These are phyloP conservation scores for Amanita pseudoporphyria DNA, from an alignment of 768 basidiomycete genomes.

Conservation along the genomic window DNA sequence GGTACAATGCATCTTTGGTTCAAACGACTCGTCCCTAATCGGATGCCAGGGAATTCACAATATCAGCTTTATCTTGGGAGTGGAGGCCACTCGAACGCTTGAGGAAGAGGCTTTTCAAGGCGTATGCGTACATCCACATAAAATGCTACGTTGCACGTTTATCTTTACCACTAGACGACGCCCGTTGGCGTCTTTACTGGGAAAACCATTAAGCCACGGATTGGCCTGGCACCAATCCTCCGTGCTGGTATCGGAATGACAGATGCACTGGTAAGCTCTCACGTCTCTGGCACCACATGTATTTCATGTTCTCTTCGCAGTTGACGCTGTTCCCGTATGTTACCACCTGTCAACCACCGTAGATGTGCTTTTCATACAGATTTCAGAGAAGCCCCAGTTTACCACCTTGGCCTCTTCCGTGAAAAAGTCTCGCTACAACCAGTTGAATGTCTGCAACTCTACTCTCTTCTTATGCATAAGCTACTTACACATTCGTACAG, in stretches of 20 bases:
- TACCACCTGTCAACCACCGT: background rate
- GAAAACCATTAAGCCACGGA: constrained; percentile 57
- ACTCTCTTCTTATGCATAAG: background rate
- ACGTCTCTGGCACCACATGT: background rate
- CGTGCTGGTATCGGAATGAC: constrained; percentile 93
- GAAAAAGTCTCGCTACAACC: constrained; percentile 85
- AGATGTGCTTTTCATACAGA: background rate
- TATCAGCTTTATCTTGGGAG: constrained; percentile 70
- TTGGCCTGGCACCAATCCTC: constrained; percentile 87
- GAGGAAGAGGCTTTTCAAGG: constrained; percentile 54
- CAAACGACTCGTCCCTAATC: background rate
- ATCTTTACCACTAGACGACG: constrained; percentile 42
- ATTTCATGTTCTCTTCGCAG: constrained; percentile 15
- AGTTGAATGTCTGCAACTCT: constrained; percentile 60
- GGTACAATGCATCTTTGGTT: constrained; percentile 22
- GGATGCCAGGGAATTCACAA: constrained; percentile 58
- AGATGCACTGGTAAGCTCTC: constrained; percentile 51
- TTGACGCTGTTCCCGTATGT: constrained; percentile 78
- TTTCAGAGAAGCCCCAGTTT: constrained; percentile 66
- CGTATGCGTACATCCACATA: constrained; percentile 29
- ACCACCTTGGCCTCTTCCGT: constrained; percentile 84
- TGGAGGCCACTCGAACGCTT: constrained; percentile 69
- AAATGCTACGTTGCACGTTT: background rate
- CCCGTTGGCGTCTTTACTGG: constrained; percentile 79
- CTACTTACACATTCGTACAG: constrained; percentile 25